A percentile compares a stretch with the other conserved stretches of the same genome.
phyloP scores from a whole-genome alignment of 2,329 filamentous ascomycete genomes.

The Raffaelea arxii region DNA sequence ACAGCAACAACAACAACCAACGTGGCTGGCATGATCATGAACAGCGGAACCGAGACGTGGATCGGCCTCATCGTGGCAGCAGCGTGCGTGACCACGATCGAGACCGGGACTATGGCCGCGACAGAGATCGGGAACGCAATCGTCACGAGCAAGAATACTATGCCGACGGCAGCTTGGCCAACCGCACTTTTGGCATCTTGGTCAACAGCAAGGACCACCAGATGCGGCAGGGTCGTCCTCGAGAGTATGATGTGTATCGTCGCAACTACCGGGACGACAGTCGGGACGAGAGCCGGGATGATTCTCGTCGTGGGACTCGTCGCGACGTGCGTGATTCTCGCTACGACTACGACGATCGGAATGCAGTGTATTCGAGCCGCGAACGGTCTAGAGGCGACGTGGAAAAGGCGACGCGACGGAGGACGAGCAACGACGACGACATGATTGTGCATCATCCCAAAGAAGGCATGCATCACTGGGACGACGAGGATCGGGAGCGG shows the following conservation, averaged over 20 bases:
- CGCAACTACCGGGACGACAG: constrained; percentile 4
- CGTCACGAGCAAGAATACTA: constrained; percentile 10
- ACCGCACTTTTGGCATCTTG: constrained; percentile 10
- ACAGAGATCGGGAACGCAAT: constrained; percentile 4
- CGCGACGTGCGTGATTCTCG: constrained; percentile 4
- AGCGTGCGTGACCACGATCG: constrained; percentile 29
- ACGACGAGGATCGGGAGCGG: background rate
- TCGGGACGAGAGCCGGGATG: constrained; percentile 1
- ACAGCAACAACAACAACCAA: constrained; percentile 28
- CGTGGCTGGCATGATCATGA: constrained; percentile 1
- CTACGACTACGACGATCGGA: background rate
- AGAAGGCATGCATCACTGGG: constrained; percentile 9
- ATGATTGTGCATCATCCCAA: constrained; percentile 8
- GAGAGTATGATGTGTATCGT: too few species aligned
- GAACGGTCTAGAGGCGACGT: too few species aligned
- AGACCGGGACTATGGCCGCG: constrained; percentile 7
- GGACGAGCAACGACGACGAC: constrained; percentile 10
- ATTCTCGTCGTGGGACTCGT: background rate
- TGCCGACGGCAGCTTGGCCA: constrained; percentile 10
- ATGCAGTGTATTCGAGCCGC: background rate
- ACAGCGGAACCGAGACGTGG: constrained; percentile 26
- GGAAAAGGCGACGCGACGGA: constrained; percentile 4
- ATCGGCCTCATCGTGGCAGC: too few species aligned
- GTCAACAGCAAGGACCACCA: constrained; percentile 12
- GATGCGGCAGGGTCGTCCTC: background rate